These are phyloP conservation scores for Solanum gandarillasii DNA, from an alignment of 257 asterid genomes.

Conservation along the genomic window DNA sequence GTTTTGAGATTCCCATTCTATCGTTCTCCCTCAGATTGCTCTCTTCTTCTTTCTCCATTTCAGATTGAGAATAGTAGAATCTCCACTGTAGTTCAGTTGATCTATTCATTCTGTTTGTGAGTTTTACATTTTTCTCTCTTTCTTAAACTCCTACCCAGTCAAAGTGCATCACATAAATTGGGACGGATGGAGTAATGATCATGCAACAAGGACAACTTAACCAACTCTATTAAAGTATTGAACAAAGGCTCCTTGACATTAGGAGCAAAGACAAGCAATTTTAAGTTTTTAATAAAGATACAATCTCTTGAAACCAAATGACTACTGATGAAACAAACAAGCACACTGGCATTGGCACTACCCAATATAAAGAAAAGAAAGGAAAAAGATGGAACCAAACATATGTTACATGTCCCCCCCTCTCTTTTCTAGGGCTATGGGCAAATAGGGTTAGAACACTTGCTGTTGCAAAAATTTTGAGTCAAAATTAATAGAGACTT, in stretches of 20 bases:
- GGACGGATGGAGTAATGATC: neutral
- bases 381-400: neutral
- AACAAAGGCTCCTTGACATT: neutral
- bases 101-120: neutral
- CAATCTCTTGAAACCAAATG: neutral
- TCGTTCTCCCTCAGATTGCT: neutral
- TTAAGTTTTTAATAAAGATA: neutral
- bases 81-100: neutral
- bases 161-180: neutral
- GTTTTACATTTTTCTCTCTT: neutral
- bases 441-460: neutral
- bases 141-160: neutral
- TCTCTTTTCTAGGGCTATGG: neutral
- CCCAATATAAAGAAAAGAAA: neutral
- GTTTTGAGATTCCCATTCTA: neutral
- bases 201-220: neutral
- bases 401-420: neutral
- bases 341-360: neutral
- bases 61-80: neutral
- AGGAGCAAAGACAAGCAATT: neutral
- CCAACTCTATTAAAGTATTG: neutral
- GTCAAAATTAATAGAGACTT: slow-evolving; percentile 19
- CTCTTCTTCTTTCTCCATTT: neutral
- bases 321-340: neutral
- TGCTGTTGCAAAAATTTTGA: neutral